These are phyloP conservation scores for Hypoxylon sp. DNA, from an alignment of 2,329 filamentous ascomycete species.

Conservation along the genomic window DNA sequence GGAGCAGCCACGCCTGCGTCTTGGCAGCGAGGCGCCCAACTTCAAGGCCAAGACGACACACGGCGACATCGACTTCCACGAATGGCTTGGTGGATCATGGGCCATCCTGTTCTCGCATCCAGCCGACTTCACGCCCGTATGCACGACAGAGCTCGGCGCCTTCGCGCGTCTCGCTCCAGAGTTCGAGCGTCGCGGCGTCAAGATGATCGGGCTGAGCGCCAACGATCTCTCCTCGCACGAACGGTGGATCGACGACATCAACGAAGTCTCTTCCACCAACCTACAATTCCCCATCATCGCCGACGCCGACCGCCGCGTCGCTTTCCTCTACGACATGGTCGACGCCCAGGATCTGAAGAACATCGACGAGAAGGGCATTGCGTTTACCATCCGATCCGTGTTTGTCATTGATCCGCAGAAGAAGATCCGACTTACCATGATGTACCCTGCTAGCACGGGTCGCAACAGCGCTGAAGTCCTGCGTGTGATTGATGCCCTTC, in stretches of 20 bases:
- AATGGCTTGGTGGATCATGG: slow-evolving; percentile 79
- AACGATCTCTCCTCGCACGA: slow-evolving; percentile 70
- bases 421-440: slow-evolving; percentile 73
- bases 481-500: slow-evolving; percentile 70
- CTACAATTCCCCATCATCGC: slow-evolving; percentile 61
- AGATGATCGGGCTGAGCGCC: slow-evolving; percentile 72
- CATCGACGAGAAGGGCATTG: slow-evolving; percentile 62
- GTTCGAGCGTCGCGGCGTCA: slow-evolving; percentile 73
- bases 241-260: slow-evolving; percentile 68
- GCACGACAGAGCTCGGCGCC: slow-evolving; percentile 74
- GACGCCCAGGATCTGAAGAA: slow-evolving; percentile 57
- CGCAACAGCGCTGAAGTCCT: slow-evolving; percentile 71
- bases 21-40: slow-evolving; percentile 68
- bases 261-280: slow-evolving; percentile 57
- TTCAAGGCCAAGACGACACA: slow-evolving; percentile 78
- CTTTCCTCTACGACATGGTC: slow-evolving; percentile 50
- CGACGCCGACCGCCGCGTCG: slow-evolving; percentile 59
- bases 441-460: slow-evolving; percentile 74
- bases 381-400: slow-evolving; percentile 75
- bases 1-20: slow-evolving; percentile 39
- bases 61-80: slow-evolving; percentile 78
- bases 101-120: slow-evolving; percentile 80
- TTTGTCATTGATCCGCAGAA: slow-evolving; percentile 77
- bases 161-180: slow-evolving; percentile 75
- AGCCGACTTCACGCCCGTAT: slow-evolving; percentile 69